These are phyloP conservation scores for Dendrobium huoshanense DNA, from an alignment of 106 monocot genomes.

Conservation along the genomic window DNA sequence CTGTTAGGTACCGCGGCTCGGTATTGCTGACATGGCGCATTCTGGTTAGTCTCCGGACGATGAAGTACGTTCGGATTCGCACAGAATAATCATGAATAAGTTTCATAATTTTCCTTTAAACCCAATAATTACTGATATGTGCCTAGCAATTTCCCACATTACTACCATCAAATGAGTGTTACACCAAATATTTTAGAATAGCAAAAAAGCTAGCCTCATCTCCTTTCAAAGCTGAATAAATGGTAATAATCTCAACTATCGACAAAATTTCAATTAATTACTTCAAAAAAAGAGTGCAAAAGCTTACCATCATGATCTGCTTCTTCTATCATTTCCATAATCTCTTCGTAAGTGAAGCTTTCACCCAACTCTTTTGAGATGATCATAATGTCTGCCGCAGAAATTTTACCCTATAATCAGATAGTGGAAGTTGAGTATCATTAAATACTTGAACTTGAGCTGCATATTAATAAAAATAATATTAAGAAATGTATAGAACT, in stretches of 20 bases:
- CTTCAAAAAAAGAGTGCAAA: neutral
- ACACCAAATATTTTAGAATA: neutral
- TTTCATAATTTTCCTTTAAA: no score
- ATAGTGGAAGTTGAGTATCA: neutral
- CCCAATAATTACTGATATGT: no score
- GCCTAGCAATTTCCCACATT: no score
- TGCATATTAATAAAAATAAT: neutral
- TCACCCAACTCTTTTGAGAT: conserved; percentile 76
- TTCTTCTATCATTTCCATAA: conserved; percentile 73
- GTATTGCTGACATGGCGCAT: no score
- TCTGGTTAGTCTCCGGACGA: no score
- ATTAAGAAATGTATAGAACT: neutral
- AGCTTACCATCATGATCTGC: conserved; percentile 68
- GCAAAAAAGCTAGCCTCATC: neutral
- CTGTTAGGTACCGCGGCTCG: no score
- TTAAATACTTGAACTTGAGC: neutral
- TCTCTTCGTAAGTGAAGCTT: conserved; percentile 52
- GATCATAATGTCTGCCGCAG: conserved; percentile 52
- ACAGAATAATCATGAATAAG: no score
- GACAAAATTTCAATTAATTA: neutral
- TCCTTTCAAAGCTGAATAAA: neutral
- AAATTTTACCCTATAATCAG: conserved; percentile 69
- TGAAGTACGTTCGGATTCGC: no score
- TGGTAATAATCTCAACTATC: neutral
- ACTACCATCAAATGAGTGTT: no score